Base-by-base conservation (phyloP, 169 alveolate species). In the Amoebophrya sp. region DNA sequence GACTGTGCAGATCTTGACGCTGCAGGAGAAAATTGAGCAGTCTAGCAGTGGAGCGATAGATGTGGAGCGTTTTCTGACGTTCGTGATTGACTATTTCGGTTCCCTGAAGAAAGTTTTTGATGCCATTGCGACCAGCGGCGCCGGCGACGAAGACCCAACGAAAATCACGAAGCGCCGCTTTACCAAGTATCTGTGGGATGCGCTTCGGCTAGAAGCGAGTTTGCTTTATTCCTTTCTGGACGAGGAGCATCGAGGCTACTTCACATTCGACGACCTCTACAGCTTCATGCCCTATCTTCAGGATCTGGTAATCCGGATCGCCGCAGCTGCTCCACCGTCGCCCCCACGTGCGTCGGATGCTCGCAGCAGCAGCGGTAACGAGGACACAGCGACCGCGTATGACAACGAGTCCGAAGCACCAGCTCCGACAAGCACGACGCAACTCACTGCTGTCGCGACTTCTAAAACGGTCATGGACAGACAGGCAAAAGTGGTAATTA, bases 1-100 rank as follows among this genome's bases (percentile, higher is more conserved):
- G n/a, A n/a, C n/a, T n/a, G 38, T 36, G 83, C 39, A 65, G 38
- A 1, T 26, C 83, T 26, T 65, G 36, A 65, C 83, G 83, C 83
- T 65, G 83, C 83, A 65, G 26, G 83, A 65, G 26, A 65, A 65
- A 36, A 65, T 65, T 36, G 83, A 65, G 3, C 83, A 26, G 36
- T 6, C 33, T 36, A 36, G 38, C 36, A 26, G 38, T 36, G 83
- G 83, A 1, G 0, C 83, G 2, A 6, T 65, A 10, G 83, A 65
- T 26, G 83, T 65, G 33, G 83, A 65, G 83, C 83, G 83, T 29
- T 65, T 65, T 65, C n/a, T 65, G 83, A 65, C 83, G 36, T 65
- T 65, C 26, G 83, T 65, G 33, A 65, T 65, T 26, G 83, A 65
- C 83, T 1, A 18, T 1, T 65, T 6, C 33, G 83, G 83, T 18